Evolutionary conservation across 768 basidiomycete genomes (phyloP).

Genomic region (Calocybe indica): DNA sequence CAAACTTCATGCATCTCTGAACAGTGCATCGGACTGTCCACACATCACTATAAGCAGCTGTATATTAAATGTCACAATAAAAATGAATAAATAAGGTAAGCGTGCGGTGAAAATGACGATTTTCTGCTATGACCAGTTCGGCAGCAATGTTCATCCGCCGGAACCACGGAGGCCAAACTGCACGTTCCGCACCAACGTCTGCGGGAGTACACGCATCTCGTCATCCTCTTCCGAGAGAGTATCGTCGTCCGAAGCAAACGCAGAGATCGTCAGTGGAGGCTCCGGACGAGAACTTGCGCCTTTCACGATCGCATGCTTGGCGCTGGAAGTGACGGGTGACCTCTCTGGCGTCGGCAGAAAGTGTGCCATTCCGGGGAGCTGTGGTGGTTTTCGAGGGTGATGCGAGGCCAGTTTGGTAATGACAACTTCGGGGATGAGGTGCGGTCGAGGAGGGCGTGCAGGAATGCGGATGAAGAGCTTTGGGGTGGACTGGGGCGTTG

Average conservation of each 20-base stretch:
- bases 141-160: slow-evolving; percentile 1
- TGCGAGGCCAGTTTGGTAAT: slow-evolving; percentile 7
- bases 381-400: neutral
- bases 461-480: slow-evolving; percentile 12
- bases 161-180: slow-evolving; percentile 14
- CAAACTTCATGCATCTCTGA: neutral
- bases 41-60: neutral
- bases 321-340: neutral
- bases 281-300: neutral
- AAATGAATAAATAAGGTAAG: slow-evolving; percentile 10
- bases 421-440: slow-evolving; percentile 9
- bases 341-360: slow-evolving; percentile 12
- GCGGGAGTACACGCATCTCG: slow-evolving; percentile 8
- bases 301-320: neutral
- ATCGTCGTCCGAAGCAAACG: slow-evolving; percentile 2
- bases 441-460: slow-evolving; percentile 6
- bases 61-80: slow-evolving; percentile 9
- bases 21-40: neutral
- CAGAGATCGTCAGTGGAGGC: neutral
- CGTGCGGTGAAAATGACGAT: neutral
- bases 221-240: slow-evolving; percentile 7
- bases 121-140: no score
- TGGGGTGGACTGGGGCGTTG: neutral
- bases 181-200: slow-evolving; percentile 13
- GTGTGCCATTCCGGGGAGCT: neutral